A percentile compares a stretch with the other conserved stretches of the same genome.
phyloP scores from a whole-genome alignment of 495 filamentous ascomycete genomes.

The Podospora australis region DNA sequence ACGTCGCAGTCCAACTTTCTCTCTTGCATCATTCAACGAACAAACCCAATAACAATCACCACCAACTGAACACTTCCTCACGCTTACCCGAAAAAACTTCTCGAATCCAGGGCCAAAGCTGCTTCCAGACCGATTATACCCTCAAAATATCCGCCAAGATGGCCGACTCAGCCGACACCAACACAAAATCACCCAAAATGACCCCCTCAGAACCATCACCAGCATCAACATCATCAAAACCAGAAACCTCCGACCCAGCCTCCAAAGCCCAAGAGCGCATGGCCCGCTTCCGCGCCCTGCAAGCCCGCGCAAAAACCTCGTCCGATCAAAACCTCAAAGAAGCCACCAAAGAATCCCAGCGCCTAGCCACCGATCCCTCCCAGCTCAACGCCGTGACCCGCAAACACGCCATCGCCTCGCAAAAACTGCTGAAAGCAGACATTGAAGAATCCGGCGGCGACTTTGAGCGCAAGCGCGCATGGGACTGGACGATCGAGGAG shows the following conservation, averaged over 20 bases:
- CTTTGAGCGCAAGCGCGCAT: slow-evolving; percentile 94
- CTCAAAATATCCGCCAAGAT: not conserved
- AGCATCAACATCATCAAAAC: slow-evolving; percentile 27
- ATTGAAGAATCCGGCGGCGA: slow-evolving; percentile 78
- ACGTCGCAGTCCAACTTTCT: too few relatives aligned
- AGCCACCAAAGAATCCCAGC: slow-evolving; percentile 74
- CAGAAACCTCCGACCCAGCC: slow-evolving; percentile 13
- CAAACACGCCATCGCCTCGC: slow-evolving; percentile 76
- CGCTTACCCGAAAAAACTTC: too few relatives aligned
- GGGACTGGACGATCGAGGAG: slow-evolving; percentile 97
- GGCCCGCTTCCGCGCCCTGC: slow-evolving; percentile 75
- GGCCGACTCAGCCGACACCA: not conserved
- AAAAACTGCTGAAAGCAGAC: slow-evolving; percentile 91
- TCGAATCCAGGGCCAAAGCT: too few relatives aligned
- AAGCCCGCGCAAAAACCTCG: slow-evolving; percentile 75
- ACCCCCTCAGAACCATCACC: slow-evolving; percentile 37
- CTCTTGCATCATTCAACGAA: too few relatives aligned
- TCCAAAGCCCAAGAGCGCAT: slow-evolving; percentile 43
- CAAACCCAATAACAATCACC: too few relatives aligned
- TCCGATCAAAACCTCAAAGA: slow-evolving; percentile 75
- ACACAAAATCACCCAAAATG: slow-evolving; percentile 26
- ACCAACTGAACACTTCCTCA: too few relatives aligned
- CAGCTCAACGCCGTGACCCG: slow-evolving; percentile 66
- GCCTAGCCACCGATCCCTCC: slow-evolving; percentile 66
- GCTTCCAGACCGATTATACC: too few relatives aligned